Evolutionary conservation across 768 basidiomycete genomes (phyloP).

Genomic region (Tulasnella sp.): DNA sequence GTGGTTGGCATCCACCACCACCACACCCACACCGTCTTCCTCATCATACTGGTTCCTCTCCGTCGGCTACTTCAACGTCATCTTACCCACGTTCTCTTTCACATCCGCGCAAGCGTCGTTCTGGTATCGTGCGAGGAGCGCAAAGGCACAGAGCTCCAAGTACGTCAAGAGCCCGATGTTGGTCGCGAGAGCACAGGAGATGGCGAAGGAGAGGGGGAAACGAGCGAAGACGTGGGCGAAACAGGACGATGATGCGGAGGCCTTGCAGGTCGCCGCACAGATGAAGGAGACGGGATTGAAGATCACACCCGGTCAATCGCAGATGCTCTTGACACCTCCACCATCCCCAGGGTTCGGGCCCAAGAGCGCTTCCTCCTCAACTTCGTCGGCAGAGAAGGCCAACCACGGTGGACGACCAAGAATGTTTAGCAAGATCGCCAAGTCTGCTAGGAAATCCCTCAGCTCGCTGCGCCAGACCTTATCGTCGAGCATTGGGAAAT

Average conservation of each 20-base stretch:
- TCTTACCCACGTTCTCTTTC: constrained; percentile 67
- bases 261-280: no score
- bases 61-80: constrained; percentile 73
- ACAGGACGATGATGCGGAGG: constrained; percentile 50
- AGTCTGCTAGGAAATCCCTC: no score
- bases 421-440: no score
- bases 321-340: background rate
- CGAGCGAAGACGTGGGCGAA: constrained; percentile 57
- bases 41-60: constrained; percentile 69
- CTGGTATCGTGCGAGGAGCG: constrained; percentile 62
- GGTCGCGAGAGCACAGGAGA: constrained; percentile 47
- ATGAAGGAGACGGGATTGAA: no score
- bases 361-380: background rate
- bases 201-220: constrained; percentile 51
- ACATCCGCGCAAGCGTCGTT: constrained; percentile 36
- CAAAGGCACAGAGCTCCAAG: constrained; percentile 55
- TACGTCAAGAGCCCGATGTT: constrained; percentile 54
- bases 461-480: constrained; percentile 23
- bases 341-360: background rate
- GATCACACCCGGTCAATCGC: no score
- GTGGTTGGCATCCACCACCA: constrained; percentile 26
- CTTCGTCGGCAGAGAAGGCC: background rate
- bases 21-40: no score
- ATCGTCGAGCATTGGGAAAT: no score
- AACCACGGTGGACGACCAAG: background rate